Evolutionary conservation across 192 early-diverging fungal species (phyloP), one percentile per base, ranked within the genome.

Genomic region (Mortierella claussenii): DNA sequence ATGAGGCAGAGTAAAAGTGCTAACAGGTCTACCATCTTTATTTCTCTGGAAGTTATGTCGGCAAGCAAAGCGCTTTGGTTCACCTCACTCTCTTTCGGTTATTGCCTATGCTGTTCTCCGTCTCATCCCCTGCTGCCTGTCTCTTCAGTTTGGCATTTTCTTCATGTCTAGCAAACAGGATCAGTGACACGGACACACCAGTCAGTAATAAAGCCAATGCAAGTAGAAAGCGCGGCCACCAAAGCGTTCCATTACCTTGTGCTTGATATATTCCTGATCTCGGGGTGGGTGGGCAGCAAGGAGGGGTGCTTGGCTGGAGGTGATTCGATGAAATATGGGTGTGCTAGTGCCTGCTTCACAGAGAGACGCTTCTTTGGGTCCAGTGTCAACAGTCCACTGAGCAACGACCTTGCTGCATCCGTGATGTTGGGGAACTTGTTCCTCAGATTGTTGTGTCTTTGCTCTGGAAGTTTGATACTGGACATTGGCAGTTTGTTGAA

Each of bases 301-400:
- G 84, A 69, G 1, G 85, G 85, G 55, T 80, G 81, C 37, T 83
- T 78, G 20, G 71, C 66, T 23, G 59, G 71, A 23, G 94, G 94
- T n/a, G 87, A 79, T 55, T 95, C 93, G 18, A 74, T 73, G 63
- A 96, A 96, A 60, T 93, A 96, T 12, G 87, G 69, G 69, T 93
- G 91, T 12, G 82, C 78, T 18, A 93, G 60, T 21, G 94, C 94
- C 45, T 84, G 80, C 31, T 80, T 78, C 13, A 91, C 91, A 12
- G 82, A 83, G 6, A 93, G 49, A 13, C 95, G 85, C 71, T 83
- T 79, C 44, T 66, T 73, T 5, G 94, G 95, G 43, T 92, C 83
- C 56, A 94, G 95, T 0, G 86, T 91, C n/a, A 96, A 80, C 43
- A 96, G 55, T 10, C 81, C 76, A 23, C 82, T 84, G 4, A 96